Conservation (phyloP, 129 eudicot species). For the Rutidosis leptorrhynchoides region DNA sequence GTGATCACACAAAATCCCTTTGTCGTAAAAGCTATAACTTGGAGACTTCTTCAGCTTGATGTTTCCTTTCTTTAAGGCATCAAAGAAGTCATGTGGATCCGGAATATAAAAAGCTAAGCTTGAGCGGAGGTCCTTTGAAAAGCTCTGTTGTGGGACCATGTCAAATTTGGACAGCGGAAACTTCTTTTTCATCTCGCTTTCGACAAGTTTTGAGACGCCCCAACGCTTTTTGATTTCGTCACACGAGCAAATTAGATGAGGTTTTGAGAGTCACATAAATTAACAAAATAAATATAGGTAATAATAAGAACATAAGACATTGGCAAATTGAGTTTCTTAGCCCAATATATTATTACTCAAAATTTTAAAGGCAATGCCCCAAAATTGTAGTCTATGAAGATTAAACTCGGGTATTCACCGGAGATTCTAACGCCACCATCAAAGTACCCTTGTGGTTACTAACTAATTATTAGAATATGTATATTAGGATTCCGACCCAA, state of each 20-base stretch:
- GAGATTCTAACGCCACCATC: no score
- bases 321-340: no score
- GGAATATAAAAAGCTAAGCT: constrained; percentile 27
- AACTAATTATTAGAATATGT: no score
- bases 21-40: constrained; percentile 37
- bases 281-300: neutral
- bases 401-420: no score
- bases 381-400: no score
- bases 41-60: constrained; percentile 41
- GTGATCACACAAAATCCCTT: constrained; percentile 49
- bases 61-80: constrained; percentile 50
- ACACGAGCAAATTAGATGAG: neutral
- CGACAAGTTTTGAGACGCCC: constrained; percentile 57
- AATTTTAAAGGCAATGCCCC: no score
- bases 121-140: constrained; percentile 36
- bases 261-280: neutral
- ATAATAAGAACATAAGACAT: no score
- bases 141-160: constrained; percentile 55
- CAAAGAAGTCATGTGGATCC: constrained; percentile 36
- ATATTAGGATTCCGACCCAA: no score
- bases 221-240: constrained; percentile 42
- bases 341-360: no score
- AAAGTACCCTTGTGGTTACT: no score
- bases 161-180: constrained; percentile 41
- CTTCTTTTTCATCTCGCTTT: constrained; percentile 39